Base-by-base conservation (phyloP, 139 green algal genomes). In the Yamagishiella unicocca region DNA sequence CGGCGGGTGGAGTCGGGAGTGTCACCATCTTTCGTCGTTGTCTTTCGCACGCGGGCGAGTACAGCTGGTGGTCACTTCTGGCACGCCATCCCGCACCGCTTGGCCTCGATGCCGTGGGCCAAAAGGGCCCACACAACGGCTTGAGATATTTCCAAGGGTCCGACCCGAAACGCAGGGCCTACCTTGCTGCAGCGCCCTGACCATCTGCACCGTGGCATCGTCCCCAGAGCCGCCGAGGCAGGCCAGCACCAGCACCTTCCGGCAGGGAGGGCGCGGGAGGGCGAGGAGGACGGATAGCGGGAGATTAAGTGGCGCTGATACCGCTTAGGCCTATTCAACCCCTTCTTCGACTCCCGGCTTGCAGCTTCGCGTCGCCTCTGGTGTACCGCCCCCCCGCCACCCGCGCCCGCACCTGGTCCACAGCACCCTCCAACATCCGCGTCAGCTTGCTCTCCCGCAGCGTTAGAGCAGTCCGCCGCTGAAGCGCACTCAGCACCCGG, bases 381-480 rank as follows among this genome's bases (percentile, higher is more conserved):
- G 64, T 31, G 42, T 21, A n/a, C 27, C 4, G 10, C 67, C 22
- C 67, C 67, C 46, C 67, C 37, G 33, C 37, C 27, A 29, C 58
- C 58, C 58, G 22, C 58, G 6, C 67, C 37, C 67, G 6, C 37
- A 85, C 79, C 64, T 86, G 80, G 25, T 77, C 80, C 62, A 86
- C 35, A 0, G 64, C 31, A 0, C 80, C 80, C 64, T 86, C 67
- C 35, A 87, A 50, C 82, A 87, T 72, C 7, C 82, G 82, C 50
- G 82, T 87, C 10, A 87, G 82, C 67, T 61, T 71, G 82, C 82
- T 87, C 17, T 87, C 82, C 4, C 82, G 82, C 46, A 87, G 82
- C 66, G 31, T 4, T 25, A 72, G 35, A 5, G 67, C 46, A 35
- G 71, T n/a, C 4, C 46, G 46, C 35, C 82, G 66, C 46, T 79